Evolutionary conservation across 2,329 filamentous ascomycete genomes (phyloP), one percentile per base, ranked within the genome.

Genomic region (Cercospora canescens): DNA sequence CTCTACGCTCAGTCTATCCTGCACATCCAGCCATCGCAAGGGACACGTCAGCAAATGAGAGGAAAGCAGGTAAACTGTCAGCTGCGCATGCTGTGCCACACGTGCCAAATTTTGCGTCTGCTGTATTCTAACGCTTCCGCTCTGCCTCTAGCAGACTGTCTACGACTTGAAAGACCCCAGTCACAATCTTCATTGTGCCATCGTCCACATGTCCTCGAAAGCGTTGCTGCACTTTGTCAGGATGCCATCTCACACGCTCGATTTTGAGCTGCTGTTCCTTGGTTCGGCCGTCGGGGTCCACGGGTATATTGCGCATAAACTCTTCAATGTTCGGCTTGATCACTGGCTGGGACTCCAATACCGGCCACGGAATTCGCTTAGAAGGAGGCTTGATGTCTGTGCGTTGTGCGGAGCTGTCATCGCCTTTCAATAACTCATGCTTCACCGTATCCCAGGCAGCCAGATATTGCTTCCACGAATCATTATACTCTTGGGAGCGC

Each of bases 181-280:
- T 99, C 48, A 97, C 91, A 62, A 88, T 85, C 75, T 87, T 88
- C 85, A 96, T 89, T 3, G 91, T 87, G 3, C 85, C 85, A 26
- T 88, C 84, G 56, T 94, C 90, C 57, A 96, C 87, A 14, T 84
- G 83, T 0, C 86, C 88, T 3, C 93, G 92, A 67, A 96, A 89
- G 61, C 89, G 87, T 80, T 97, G 95, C 82, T 97, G 93, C 63
- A 98, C 91, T 83, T 98, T 99, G 80, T 99, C 95, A 4, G 95
- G 95, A 81, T 99, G 95, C 95, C 95, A 99, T 16, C 93, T 86
- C 18, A 98, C 89, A 60, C 95, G 88, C 81, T 99, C 95, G 5
- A 88, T 82, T 79, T 96, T 97, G 60, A 98, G 82, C 5, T 85
- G 77, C 52, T 84, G 81, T 14, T 79, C 62, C 21, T 86, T 67